A percentile compares a stretch with the other conserved stretches of the same genome.
Conservation (phyloP, 345 rosid genomes). For the Gossypium bickii region DNA sequence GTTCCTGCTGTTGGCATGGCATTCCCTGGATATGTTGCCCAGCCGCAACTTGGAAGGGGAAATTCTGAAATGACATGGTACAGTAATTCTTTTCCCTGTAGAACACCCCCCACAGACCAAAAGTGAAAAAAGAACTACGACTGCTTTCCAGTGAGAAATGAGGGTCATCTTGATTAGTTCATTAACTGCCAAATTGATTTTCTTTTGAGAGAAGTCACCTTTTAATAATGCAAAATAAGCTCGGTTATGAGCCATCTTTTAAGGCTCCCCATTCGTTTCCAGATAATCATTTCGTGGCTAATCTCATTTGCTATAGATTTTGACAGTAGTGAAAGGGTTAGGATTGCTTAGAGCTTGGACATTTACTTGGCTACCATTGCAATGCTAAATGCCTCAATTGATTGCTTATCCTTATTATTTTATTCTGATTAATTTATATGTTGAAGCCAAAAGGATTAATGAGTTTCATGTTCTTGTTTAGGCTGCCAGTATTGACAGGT, state of each 20-base stretch:
- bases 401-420: background rate
- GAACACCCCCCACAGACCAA: too few relatives aligned
- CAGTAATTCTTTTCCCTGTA: background rate
- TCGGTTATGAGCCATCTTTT: background rate
- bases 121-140: too few relatives aligned
- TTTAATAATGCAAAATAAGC: too few relatives aligned
- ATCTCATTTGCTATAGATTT: background rate
- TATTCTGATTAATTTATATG: background rate
- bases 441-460: background rate
- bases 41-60: slow-evolving; percentile 77
- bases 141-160: too few relatives aligned
- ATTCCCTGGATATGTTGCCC: slow-evolving; percentile 82
- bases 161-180: too few relatives aligned
- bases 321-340: background rate
- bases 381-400: background rate
- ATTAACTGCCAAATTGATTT: too few relatives aligned
- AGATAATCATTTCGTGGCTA: background rate
- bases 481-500: slow-evolving; percentile 87
- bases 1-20: slow-evolving; percentile 97
- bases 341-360: background rate
- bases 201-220: too few relatives aligned
- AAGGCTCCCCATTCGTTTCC: background rate
- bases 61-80: slow-evolving; percentile 99
- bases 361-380: background rate
- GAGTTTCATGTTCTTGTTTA: slow-evolving; percentile 26